phyloP scores from a whole-genome alignment of 1,284 basidiomycete species.

The Kwoniella shivajii region DNA sequence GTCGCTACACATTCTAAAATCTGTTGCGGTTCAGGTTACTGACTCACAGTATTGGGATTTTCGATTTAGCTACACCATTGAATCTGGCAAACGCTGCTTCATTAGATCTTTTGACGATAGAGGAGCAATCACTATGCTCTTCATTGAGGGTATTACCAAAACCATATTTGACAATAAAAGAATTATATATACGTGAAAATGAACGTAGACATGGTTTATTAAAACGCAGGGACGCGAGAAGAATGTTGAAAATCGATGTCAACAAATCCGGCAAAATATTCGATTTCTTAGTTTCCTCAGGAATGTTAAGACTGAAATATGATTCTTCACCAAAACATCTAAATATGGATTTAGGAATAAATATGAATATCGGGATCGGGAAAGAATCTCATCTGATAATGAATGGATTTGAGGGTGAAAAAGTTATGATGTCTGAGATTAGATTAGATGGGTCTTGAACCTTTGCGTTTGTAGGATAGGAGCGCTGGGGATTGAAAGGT shows the following conservation, averaged over 20 bases:
- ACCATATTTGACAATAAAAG: conserved; percentile 89
- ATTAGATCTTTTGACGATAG: conserved; percentile 79
- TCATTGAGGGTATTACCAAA: conserved; percentile 84
- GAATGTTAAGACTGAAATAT: conserved; percentile 48
- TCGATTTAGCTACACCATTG: conserved; percentile 59
- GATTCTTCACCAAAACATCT: conserved; percentile 39
- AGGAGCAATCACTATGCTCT: conserved; percentile 86
- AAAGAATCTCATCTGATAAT: background rate
- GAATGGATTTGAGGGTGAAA: conserved; percentile 2
- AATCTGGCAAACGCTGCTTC: conserved; percentile 84
- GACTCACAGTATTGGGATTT: background rate
- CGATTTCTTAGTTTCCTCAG: conserved; percentile 68
- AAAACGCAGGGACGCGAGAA: conserved; percentile 73
- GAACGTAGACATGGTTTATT: conserved; percentile 83
- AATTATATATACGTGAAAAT: conserved; percentile 86
- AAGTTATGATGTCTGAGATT: conserved; percentile 16
- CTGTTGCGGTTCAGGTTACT: background rate
- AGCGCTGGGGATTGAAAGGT: too few relatives aligned
- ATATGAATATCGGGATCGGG: conserved; percentile 1
- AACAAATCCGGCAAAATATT: conserved; percentile 87
- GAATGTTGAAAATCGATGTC: conserved; percentile 87
- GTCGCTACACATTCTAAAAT: conserved; percentile 4
- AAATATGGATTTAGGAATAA: background rate
- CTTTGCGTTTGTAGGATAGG: background rate
- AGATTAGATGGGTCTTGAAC: conserved; percentile 11